Base-by-base conservation (phyloP, 805 yeast genomes). In the Zygosaccharomyces pseudorouxii region DNA sequence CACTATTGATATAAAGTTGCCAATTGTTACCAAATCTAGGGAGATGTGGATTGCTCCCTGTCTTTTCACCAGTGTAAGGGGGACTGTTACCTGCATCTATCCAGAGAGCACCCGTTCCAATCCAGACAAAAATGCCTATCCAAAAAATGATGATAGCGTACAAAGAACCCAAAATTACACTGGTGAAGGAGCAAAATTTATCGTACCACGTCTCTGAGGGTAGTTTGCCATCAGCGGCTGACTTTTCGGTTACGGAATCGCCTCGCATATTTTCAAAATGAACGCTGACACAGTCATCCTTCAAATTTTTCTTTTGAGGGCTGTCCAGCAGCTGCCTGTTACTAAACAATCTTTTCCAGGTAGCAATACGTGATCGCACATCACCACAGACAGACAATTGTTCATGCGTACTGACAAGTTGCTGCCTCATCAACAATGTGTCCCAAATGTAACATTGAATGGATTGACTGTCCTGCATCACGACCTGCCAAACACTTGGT, bases 1-100 rank as follows among this genome's bases (percentile, higher is more conserved):
- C 72, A n/a, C 74, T 70, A 51, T 71, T 71, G 31, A 71, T 69
- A 48, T 68, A 69, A 64, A 71, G 57, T 55, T 71, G 75, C 75
- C 75, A 71, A 25, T 48, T 52, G 48, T 69, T 62, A 46, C 70
- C 60, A 47, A 67, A 71, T 37, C 51, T 60, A 22, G 55, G 47
- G 31, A 50, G 38, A 39, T 46, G 37, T 38, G 58, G 65, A 30
- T 61, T 61, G 27, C 53, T 49, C 18, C 61, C 63, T 3, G 57
- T 46, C 2, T 56, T 56, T 38, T 46, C 51, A 12, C 64, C 64
- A 7, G 65, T 58, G 38, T 47, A 61, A 22, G 65, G 65, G 10
- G 65, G 57, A 8, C 41, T 38, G 39, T 59, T 61, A 28, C 61
- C 63, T 2, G 63, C 60, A n/a, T 51, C 51, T 18, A 55, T 51